Conservation (phyloP, 2,329 filamentous ascomycete species). For the Mycosphaerella arachidis region DNA sequence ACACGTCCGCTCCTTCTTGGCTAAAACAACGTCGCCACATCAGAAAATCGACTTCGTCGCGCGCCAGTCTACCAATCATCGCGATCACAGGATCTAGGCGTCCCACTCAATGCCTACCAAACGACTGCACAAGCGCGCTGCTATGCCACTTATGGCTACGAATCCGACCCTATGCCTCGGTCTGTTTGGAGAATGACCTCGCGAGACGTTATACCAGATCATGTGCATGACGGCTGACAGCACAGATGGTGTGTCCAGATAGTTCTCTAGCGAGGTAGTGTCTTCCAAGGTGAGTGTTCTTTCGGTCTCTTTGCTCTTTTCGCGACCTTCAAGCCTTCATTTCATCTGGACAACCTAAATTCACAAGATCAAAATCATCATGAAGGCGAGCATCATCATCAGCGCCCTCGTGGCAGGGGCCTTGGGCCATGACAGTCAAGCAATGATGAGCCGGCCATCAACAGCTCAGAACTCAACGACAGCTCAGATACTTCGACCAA, state of each 20-base stretch:
- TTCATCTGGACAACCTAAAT: background rate
- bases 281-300: background rate
- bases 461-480: slow-evolving; percentile 3
- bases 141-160: background rate
- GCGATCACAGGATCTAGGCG: background rate
- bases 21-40: no score
- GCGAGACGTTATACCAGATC: background rate
- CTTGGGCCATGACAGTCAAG: background rate
- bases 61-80: no score
- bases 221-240: background rate
- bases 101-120: background rate
- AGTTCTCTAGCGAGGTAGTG: background rate
- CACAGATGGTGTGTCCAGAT: background rate
- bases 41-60: no score
- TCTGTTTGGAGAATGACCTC: background rate
- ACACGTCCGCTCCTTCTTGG: no score
- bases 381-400: background rate
- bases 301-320: background rate
- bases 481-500: slow-evolving; percentile 29
- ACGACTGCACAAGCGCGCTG: background rate
- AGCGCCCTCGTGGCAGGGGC: background rate
- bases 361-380: background rate
- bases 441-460: background rate
- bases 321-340: background rate
- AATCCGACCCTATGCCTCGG: background rate